Conservation (phyloP, 2,329 filamentous ascomycete species). For the Microsporum canis region DNA sequence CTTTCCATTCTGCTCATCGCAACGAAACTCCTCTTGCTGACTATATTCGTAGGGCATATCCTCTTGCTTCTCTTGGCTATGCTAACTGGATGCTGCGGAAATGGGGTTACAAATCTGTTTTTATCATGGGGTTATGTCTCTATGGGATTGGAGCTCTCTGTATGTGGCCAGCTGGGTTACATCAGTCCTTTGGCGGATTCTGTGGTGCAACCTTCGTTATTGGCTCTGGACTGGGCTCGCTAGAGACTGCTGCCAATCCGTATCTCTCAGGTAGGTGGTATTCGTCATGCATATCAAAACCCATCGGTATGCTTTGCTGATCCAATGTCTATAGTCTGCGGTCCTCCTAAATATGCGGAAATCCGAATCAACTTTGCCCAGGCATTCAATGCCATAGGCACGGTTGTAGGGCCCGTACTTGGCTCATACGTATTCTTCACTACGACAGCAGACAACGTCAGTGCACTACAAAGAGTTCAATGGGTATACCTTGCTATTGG, state of each 20-base stretch:
- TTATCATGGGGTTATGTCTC: conserved; percentile 60
- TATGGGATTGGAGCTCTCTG: conserved; percentile 66
- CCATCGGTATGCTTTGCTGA: not conserved
- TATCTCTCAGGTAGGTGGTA: conserved; percentile 48
- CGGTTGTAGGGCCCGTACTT: conserved; percentile 60
- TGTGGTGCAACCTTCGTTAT: conserved; percentile 61
- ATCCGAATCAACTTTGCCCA: conserved; percentile 68
- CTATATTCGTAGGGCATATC: conserved; percentile 35
- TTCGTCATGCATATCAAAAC: not conserved
- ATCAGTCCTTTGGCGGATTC: conserved; percentile 63
- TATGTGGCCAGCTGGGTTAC: conserved; percentile 71
- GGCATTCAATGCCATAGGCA: conserved; percentile 65
- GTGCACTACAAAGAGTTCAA: conserved; percentile 56
- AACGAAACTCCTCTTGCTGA: not conserved
- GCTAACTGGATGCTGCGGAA: conserved; percentile 53
- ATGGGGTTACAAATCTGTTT: conserved; percentile 69
- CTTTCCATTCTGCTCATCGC: not conserved
- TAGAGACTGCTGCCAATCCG: conserved; percentile 68
- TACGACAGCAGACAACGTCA: conserved; percentile 45
- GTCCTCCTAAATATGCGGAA: conserved; percentile 62
- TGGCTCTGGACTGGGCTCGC: conserved; percentile 59
- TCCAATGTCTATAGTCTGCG: conserved; percentile 45
- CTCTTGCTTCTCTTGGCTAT: conserved; percentile 43
- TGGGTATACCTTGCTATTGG: conserved; percentile 75
- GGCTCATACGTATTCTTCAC: conserved; percentile 65